These are phyloP conservation scores for Podaxis sp. DNA, from an alignment of 768 basidiomycete genomes.

Conservation along the genomic window DNA sequence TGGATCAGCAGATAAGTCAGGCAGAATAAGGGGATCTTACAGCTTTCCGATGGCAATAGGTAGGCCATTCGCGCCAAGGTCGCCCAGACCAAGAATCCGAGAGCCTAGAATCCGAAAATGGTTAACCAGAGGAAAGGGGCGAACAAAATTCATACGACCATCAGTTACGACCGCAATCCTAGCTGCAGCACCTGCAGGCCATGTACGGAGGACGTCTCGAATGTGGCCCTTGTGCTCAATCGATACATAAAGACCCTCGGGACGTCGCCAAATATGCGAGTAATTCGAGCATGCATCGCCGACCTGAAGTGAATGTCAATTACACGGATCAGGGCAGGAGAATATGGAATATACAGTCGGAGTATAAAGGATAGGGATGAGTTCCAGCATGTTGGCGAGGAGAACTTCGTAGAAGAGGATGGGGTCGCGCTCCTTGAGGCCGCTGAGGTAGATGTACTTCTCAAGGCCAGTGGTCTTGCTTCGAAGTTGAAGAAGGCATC, in stretches of 20 bases:
- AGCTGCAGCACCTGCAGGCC: slow-evolving; percentile 41
- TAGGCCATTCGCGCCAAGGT: slow-evolving; percentile 46
- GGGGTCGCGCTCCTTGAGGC: slow-evolving; percentile 60
- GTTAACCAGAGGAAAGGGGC: slow-evolving; percentile 10
- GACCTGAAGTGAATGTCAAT: slow-evolving; percentile 33
- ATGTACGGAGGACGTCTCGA: slow-evolving; percentile 50
- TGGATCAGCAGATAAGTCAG: slow-evolving; percentile 6
- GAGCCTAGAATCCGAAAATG: slow-evolving; percentile 39
- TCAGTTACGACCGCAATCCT: slow-evolving; percentile 81
- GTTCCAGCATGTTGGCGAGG: slow-evolving; percentile 31
- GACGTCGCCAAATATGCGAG: slow-evolving; percentile 65
- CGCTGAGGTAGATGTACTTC: slow-evolving; percentile 69
- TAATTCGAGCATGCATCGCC: slow-evolving; percentile 74
- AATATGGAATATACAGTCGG: slow-evolving; percentile 49
- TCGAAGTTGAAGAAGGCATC: slow-evolving; percentile 57
- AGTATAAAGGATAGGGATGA: slow-evolving; percentile 72
- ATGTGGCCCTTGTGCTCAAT: slow-evolving; percentile 68
- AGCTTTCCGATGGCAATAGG: slow-evolving; percentile 76
- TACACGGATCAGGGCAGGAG: background rate
- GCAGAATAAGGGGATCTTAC: slow-evolving; percentile 30
- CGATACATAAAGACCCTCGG: slow-evolving; percentile 61
- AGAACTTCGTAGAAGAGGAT: slow-evolving; percentile 41
- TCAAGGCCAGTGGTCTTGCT: slow-evolving; percentile 56
- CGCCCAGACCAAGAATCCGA: slow-evolving; percentile 69
- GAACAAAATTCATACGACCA: slow-evolving; percentile 37